These are phyloP conservation scores for Pythium phragmitis DNA, from an alignment of 352 stramenopile genomes.

Conservation along the genomic window DNA sequence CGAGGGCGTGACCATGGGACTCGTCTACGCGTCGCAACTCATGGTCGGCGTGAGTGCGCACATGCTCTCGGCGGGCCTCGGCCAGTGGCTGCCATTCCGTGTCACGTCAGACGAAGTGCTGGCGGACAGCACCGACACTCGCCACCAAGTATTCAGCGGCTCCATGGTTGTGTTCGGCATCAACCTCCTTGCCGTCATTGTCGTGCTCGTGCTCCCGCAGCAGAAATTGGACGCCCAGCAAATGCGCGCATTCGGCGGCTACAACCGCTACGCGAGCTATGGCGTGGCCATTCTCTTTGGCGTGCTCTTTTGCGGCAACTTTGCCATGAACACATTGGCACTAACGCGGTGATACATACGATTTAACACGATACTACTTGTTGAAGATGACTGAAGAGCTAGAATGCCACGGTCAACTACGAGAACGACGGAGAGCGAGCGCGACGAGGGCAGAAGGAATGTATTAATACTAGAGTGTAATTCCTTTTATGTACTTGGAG, in stretches of 20 bases:
- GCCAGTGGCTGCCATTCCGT: constrained; percentile 20
- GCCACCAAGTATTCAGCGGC: constrained; percentile 10
- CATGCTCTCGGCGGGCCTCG: constrained; percentile 34
- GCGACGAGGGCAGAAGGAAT: no score
- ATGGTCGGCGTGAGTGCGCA: constrained; percentile 35
- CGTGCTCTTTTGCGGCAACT: constrained; percentile 37
- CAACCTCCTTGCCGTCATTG: constrained; percentile 21
- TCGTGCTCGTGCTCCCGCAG: constrained; percentile 20
- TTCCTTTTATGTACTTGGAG: no score
- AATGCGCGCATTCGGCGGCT: constrained; percentile 24
- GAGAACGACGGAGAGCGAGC: no score
- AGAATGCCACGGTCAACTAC: no score
- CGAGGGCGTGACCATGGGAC: constrained; percentile 51
- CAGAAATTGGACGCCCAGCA: constrained; percentile 33
- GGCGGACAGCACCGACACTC: constrained; percentile 4
- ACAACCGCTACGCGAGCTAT: constrained; percentile 31
- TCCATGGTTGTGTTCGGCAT: constrained; percentile 18
- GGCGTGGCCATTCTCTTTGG: constrained; percentile 32
- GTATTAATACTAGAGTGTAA: no score
- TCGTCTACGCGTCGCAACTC: constrained; percentile 48
- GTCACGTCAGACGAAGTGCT: constrained; percentile 12
- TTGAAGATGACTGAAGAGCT: background rate
- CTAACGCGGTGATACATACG: background rate
- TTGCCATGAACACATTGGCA: constrained; percentile 25
- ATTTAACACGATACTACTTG: background rate